Conservation (phyloP, 805 yeast genomes). For the Candida peoriensis region DNA sequence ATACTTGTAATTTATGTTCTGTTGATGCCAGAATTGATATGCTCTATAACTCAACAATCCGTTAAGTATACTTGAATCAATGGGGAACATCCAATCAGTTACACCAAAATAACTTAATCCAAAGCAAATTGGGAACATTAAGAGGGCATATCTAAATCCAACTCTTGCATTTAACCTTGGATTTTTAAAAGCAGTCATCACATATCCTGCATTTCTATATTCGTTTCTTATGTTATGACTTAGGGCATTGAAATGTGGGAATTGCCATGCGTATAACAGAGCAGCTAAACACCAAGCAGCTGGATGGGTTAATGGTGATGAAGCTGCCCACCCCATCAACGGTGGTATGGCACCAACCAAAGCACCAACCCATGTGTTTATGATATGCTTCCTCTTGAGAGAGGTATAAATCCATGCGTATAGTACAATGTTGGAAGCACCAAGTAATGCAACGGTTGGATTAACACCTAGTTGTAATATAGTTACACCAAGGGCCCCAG, state of each 20-base stretch:
- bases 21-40: constrained; percentile 81
- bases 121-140: constrained; percentile 90
- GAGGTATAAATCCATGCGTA: constrained; percentile 93
- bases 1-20: constrained; percentile 48
- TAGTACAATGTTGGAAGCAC: constrained; percentile 70
- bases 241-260: constrained; percentile 93
- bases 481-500: constrained; percentile 68
- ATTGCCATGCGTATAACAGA: constrained; percentile 93
- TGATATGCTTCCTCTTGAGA: constrained; percentile 73
- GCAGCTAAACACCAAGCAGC: constrained; percentile 95
- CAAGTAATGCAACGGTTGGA: constrained; percentile 77
- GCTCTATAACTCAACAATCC: constrained; percentile 84
- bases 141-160: constrained; percentile 80
- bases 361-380: constrained; percentile 98
- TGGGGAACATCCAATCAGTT: constrained; percentile 73
- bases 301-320: constrained; percentile 73
- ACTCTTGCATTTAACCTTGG: constrained; percentile 92
- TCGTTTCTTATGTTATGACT: constrained; percentile 86
- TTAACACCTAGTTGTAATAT: constrained; percentile 79
- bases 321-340: constrained; percentile 98
- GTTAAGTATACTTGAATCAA: constrained; percentile 81
- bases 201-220: constrained; percentile 89
- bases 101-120: constrained; percentile 75
- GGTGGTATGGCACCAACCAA: constrained; percentile 99
- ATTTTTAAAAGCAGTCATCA: constrained; percentile 94